Evolutionary conservation across 768 basidiomycete species (phyloP).

Genomic region (Leccinum rimulosum): DNA sequence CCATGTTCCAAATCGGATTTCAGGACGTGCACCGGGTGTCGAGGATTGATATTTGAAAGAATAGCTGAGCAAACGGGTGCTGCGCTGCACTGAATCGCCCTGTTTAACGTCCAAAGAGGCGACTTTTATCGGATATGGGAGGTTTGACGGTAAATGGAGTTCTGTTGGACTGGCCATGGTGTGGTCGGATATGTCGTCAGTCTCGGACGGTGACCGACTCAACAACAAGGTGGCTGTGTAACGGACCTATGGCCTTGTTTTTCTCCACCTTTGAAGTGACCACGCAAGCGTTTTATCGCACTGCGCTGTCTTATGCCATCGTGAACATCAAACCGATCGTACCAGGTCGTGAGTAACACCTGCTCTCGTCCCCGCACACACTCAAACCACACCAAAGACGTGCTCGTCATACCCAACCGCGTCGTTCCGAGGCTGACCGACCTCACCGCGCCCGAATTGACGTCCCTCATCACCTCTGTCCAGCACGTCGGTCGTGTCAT

Average conservation of each 20-base stretch:
- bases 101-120: constrained; percentile 58
- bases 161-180: constrained; percentile 64
- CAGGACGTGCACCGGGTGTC: constrained; percentile 46
- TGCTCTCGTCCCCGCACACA: too few relatives aligned
- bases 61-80: constrained; percentile 79
- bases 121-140: constrained; percentile 87
- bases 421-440: constrained; percentile 56
- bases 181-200: constrained; percentile 11
- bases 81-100: constrained; percentile 54
- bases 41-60: constrained; percentile 64
- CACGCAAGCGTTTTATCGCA: constrained; percentile 70
- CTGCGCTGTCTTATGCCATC: constrained; percentile 72
- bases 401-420: constrained; percentile 58
- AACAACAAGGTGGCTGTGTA: constrained; percentile 21
- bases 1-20: constrained; percentile 86
- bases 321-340: constrained; percentile 95
- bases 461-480: constrained; percentile 77
- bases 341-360: constrained; percentile 77
- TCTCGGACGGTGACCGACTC: constrained; percentile 1
- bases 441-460: constrained; percentile 62
- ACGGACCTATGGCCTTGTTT: constrained; percentile 35
- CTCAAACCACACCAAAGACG: constrained; percentile 42
- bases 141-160: constrained; percentile 68
- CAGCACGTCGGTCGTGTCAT: constrained; percentile 77
- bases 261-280: constrained; percentile 83